Conservation (phyloP, 192 early-diverging fungal species). For the Backusella liffmaniae region DNA sequence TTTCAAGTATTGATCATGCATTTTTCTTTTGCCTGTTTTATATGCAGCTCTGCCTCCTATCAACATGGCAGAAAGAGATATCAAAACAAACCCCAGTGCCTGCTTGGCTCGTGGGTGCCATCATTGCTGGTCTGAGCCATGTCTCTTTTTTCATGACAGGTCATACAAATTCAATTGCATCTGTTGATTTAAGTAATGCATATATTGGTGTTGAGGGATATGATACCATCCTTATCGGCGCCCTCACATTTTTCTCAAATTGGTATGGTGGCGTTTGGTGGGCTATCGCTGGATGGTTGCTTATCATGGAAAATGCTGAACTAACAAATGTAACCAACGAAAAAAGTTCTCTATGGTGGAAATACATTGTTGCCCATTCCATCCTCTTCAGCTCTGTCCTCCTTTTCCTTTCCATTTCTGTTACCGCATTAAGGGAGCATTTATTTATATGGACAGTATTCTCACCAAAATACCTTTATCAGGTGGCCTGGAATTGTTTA, state of each 20-base stretch:
- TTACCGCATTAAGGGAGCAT: conserved; percentile 63
- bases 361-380: conserved; percentile 22
- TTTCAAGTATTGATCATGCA: conserved; percentile 63
- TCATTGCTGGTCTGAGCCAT: conserved; percentile 45
- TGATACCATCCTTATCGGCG: conserved; percentile 55
- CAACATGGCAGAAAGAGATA: conserved; percentile 13
- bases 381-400: conserved; percentile 39
- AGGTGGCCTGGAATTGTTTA: conserved; percentile 62
- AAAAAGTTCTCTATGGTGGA: conserved; percentile 11
- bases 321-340: neutral
- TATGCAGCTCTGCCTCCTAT: conserved; percentile 41
- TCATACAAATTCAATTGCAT: conserved; percentile 77
- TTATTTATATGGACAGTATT: conserved; percentile 86
- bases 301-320: conserved; percentile 21
- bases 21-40: conserved; percentile 55
- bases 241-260: conserved; percentile 68
- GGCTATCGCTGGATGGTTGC: conserved; percentile 45
- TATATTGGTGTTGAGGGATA: conserved; percentile 73
- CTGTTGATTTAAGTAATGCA: conserved; percentile 74
- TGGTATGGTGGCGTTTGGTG: conserved; percentile 76
- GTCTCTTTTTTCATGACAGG: conserved; percentile 68
- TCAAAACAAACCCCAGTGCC: neutral
- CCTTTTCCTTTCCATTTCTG: conserved; percentile 57
- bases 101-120: neutral
- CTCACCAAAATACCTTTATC: conserved; percentile 78